Base-by-base conservation (phyloP, 257 asterid genomes). In the Solanum clarkiae region DNA sequence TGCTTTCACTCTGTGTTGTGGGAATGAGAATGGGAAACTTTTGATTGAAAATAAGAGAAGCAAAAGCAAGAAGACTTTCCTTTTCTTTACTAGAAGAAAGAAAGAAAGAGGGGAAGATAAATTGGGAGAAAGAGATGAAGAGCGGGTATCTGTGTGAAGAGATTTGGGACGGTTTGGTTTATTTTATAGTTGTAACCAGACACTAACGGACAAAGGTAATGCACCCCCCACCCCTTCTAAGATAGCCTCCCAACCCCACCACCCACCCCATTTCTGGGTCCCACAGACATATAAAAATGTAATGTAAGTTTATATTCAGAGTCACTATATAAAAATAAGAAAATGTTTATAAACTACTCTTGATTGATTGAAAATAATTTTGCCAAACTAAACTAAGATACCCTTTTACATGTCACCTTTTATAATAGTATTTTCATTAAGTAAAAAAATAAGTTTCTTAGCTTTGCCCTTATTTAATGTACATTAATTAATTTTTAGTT, bases 101-200 rank as follows among this genome's bases (percentile, higher is more conserved):
- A 8, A 45, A 14, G 40, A 32, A 59, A n/a, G 51, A 29, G 24
- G 36, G 57, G 57, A 14, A 15, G 44, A 11, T 7, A 60, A 51
- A 80, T 62, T 71, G 81, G 84, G 88, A 47, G 85, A 29, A 86
- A 40, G 77, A 18, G 86, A 29, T 66, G 84, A 86, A 65, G 68
- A 47, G 79, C 24, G 86, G 26, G 85, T 84, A 42, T 82, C 44
- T 85, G 84, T 85, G 88, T 84, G 92, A 29, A 89, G 86, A 85
- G 84, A 84, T 84, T 84, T 87, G 86, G 90, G 83, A 93, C 93
- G 84, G 86, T 92, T 88, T 88, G 86, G 88, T 83, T 63, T 84
- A 65, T 91, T 93, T 93, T 94, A 94, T 94, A 94, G 94, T 90
- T 88, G 91, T 57, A 85, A 84, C 70, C 40, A 57, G 65, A 88